Percentiles rank a stretch among this genome's conserved stretches.
These are phyloP conservation scores for Panellus pusillus DNA, from an alignment of 768 basidiomycete species.

Conservation along the genomic window DNA sequence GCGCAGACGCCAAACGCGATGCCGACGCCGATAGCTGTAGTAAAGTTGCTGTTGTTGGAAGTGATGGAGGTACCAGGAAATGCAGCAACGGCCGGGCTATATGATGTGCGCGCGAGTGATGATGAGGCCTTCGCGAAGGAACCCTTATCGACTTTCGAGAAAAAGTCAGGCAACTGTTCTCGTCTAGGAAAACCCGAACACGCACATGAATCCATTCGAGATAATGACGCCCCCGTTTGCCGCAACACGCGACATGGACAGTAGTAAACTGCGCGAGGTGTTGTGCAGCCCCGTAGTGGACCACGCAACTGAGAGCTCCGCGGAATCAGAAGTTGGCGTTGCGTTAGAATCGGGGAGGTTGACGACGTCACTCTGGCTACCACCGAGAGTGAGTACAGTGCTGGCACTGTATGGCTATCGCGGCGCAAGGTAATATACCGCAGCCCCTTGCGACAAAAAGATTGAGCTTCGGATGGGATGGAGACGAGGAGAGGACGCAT, in stretches of 20 bases:
- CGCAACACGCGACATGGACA: not conserved
- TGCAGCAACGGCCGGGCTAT: not conserved
- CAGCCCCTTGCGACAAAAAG: conserved; percentile 32
- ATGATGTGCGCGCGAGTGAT: not conserved
- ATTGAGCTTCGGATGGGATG: not conserved
- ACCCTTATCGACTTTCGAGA: conserved; percentile 3
- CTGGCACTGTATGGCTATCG: conserved; percentile 47
- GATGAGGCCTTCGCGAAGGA: not conserved
- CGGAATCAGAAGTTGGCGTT: conserved; percentile 6
- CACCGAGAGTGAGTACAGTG: conserved; percentile 41
- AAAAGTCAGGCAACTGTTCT: not conserved
- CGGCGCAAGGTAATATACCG: conserved; percentile 44
- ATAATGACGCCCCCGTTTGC: not conserved
- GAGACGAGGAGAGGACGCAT: not conserved
- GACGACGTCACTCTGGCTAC: conserved; percentile 30
- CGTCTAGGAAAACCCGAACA: not conserved
- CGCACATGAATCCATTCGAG: conserved; percentile 18
- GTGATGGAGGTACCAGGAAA: not conserved
- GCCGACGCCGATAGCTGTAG: conserved; percentile 1
- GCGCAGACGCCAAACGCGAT: conserved; percentile 2
- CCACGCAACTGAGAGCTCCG: conserved; percentile 8
- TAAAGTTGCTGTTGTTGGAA: not conserved
- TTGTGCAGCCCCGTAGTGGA: conserved; percentile 1
- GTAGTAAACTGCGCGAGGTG: conserved; percentile 5
- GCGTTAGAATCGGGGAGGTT: conserved; percentile 29